Base-by-base conservation (phyloP, 1,139 yeast genomes). In the Pichiaceae sp. region DNA sequence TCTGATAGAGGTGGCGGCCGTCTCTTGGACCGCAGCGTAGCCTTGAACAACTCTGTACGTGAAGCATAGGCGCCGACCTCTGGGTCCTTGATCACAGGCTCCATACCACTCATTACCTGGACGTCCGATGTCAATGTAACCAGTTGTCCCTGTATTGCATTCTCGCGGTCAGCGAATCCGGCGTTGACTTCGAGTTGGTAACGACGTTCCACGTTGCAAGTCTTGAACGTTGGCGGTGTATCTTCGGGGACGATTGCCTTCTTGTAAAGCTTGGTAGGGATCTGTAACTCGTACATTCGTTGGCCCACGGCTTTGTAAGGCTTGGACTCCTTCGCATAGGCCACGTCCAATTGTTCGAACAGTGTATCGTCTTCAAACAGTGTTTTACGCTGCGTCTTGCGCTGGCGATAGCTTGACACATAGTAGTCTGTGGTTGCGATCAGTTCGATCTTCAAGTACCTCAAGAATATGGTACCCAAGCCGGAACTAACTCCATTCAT, bases 171-270 rank as follows among this genome's bases (percentile, higher is more conserved):
- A 4, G 74, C 57, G 39, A 78, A 62, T 3, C 72, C 76, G 1
- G 66, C 76, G 2, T 53, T 53, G 2, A 77, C 57, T 15, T 54
- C 55, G 31, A 77, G 44, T 9, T 57, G 52, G 49, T 78, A 77
- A n/a, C 49, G 51, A 32, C 83, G 59, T 4, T 65, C 53, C 15
- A 78, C 66, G 51, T 76, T 77, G 52, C 84, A 78, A 3, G 78
- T 71, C 28, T 54, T 58, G 53, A 78, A 78, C 7, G 72, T 61
- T 2, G 84, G 83, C 1, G 75, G 57, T 7, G 74, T 56, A 38
- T 63, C 54, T 32, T 64, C 69, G 0, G 84, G 82, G 12, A 77
- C 49, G 1, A 62, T 51, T 25, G 72, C 67, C 40, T 66, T 66
- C 28, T 57, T 50, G 38, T 57, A 69, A 38, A 62, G 56, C 38